phyloP scores from a whole-genome alignment of 2,329 filamentous ascomycete genomes.

The Xenoacremonium recifei region DNA sequence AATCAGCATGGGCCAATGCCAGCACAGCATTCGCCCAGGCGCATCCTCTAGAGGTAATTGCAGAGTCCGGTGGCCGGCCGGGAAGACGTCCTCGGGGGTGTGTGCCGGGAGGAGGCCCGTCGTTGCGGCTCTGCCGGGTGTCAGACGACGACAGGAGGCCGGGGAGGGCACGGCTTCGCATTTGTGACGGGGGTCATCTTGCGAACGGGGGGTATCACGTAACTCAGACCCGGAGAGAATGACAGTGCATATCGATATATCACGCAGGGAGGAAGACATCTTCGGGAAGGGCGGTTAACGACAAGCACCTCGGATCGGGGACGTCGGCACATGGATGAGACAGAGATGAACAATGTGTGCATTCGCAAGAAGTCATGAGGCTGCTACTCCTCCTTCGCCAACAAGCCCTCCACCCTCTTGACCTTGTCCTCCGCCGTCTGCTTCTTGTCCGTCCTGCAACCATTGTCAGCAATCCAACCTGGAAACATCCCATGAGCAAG shows the following conservation, averaged over 20 bases:
- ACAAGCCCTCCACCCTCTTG: slow-evolving; percentile 52
- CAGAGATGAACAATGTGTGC: too few relatives aligned
- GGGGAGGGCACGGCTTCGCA: too few relatives aligned
- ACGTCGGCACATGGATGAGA: too few relatives aligned
- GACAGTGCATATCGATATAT: background rate
- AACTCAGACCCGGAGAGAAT: background rate
- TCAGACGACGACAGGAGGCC: too few relatives aligned
- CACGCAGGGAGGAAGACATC: too few relatives aligned
- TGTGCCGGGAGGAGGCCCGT: too few relatives aligned
- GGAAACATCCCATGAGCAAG: background rate
- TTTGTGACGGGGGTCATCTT: too few relatives aligned
- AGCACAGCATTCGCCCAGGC: background rate
- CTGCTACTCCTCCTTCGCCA: slow-evolving; percentile 30
- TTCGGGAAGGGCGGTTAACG: too few relatives aligned
- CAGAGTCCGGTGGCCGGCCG: background rate
- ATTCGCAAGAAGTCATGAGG: too few relatives aligned
- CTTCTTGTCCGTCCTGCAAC: slow-evolving; percentile 73
- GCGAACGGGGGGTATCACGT: background rate
- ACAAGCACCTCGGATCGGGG: too few relatives aligned
- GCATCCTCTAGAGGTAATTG: background rate
- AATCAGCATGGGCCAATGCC: background rate
- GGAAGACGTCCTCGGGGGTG: too few relatives aligned
- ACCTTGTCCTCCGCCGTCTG: slow-evolving; percentile 84
- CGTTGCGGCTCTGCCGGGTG: too few relatives aligned
- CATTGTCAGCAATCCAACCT: slow-evolving; percentile 1